Evolutionary conservation across 495 filamentous ascomycete genomes (phyloP).

Genomic region (Monascus purpureus): DNA sequence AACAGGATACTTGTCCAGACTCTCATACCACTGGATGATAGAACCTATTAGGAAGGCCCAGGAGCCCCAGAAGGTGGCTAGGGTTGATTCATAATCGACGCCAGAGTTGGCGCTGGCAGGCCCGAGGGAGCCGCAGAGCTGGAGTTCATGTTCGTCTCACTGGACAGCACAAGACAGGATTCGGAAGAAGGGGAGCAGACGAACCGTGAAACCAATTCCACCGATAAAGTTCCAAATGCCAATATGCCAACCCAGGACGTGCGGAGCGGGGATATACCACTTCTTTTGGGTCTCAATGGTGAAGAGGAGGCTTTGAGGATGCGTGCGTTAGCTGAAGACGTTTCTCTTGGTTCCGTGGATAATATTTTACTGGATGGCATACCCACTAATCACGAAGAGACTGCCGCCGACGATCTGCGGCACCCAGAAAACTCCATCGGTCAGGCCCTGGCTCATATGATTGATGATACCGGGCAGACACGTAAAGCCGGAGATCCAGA

Average conservation of each 20-base stretch:
- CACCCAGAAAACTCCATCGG: conserved; percentile 50
- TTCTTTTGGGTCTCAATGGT: conserved; percentile 56
- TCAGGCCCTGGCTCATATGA: conserved; percentile 26
- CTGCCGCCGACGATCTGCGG: conserved; percentile 54
- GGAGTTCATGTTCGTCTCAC: too few species aligned
- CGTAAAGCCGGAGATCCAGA: conserved; percentile 54
- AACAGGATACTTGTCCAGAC: conserved; percentile 45
- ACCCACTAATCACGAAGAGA: conserved; percentile 47
- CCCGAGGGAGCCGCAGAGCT: conserved; percentile 52
- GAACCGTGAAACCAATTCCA: conserved; percentile 54
- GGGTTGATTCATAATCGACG: conserved; percentile 38
- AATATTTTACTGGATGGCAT: too few species aligned
- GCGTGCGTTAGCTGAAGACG: too few species aligned
- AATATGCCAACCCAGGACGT: conserved; percentile 48
- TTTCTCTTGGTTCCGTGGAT: too few species aligned
- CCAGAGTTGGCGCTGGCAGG: conserved; percentile 33
- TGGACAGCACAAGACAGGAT: too few species aligned
- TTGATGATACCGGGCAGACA: conserved; percentile 44
- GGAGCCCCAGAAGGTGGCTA: conserved; percentile 54
- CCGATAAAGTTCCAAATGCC: conserved; percentile 45
- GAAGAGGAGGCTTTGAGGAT: conserved; percentile 44
- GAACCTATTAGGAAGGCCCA: conserved; percentile 59
- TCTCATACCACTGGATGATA: conserved; percentile 51
- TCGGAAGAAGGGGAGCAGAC: too few species aligned
- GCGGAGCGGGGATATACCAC: conserved; percentile 48